phyloP scores from a whole-genome alignment of 1,284 basidiomycete genomes.

The Ceratobasidium papillatum region DNA sequence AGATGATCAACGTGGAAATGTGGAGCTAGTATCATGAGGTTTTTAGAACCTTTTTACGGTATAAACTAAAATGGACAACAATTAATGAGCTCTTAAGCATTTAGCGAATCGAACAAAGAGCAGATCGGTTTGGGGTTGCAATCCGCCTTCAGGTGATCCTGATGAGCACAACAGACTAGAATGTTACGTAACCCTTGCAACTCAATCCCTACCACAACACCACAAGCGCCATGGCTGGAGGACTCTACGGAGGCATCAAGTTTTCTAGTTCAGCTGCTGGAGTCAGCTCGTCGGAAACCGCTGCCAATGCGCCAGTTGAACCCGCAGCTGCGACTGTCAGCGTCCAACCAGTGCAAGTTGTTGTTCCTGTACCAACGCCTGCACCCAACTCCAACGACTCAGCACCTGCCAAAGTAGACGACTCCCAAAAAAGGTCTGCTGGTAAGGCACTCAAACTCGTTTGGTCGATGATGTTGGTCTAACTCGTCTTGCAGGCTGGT shows the following conservation, averaged over 20 bases:
- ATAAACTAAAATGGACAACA: too few relatives aligned
- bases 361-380: slow-evolving; percentile 35
- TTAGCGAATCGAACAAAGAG: not conserved
- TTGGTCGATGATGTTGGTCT: slow-evolving; percentile 57
- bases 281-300: slow-evolving; percentile 55
- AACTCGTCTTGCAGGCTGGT: slow-evolving; percentile 73
- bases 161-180: not conserved
- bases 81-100: too few relatives aligned
- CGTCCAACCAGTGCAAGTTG: slow-evolving; percentile 16
- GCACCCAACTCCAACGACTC: slow-evolving; percentile 60
- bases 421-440: slow-evolving; percentile 36
- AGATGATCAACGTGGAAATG: too few relatives aligned
- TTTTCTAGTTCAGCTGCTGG: slow-evolving; percentile 66
- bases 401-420: slow-evolving; percentile 54
- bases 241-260: slow-evolving; percentile 81
- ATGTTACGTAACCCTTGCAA: not conserved
- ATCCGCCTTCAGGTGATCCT: not conserved
- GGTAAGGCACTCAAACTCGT: not conserved
- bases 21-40: too few relatives aligned
- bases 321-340: slow-evolving; percentile 2
- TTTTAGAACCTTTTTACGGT: too few relatives aligned
- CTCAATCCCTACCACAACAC: not conserved
- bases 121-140: not conserved
- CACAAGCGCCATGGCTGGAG: slow-evolving; percentile 62
- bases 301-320: slow-evolving; percentile 30